Evolutionary conservation across 768 basidiomycete genomes (phyloP), one percentile per base, ranked within the genome.

Genomic region (Mycena vitilis): DNA sequence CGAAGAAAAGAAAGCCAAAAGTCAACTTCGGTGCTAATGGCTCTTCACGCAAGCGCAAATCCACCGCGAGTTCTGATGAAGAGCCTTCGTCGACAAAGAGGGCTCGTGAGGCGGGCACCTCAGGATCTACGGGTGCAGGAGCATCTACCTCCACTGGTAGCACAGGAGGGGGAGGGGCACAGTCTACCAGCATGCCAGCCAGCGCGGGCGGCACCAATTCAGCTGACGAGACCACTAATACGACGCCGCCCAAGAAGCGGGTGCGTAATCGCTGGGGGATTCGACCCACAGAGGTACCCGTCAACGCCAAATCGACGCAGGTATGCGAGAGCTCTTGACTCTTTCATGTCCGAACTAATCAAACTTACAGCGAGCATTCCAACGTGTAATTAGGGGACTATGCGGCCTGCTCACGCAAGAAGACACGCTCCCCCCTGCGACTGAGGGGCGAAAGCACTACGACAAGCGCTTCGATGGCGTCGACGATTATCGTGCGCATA

Each of bases 361-460:
- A 54, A 64, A 18, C 48, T 58, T 58, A 38, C 34, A 59, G 57
- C 16, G 47, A 38, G 62, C 62, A 37, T 63, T 63, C 42, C 62
- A 63, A 34, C 62, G 53, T 23, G 10, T 63, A 30, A 63, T 63
- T 10, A 23, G 62, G 1, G 62, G 22, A n/a, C 16, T 63, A 4
- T 53, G 42, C 22, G 62, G 62, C 4, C 52, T 63, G 6, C 52
- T 63, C 42, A 63, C 52, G 3, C 62, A 63, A 30, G 2, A 5
- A 0, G 53, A 63, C 30, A 44, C 55, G 0, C 60, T 63, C 37
- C 62, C 62, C 30, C 55, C 62, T 5, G 62, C 62, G 10, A 44
- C 12, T 12, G 62, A 55, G 8, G 25, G 16, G 11, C 62, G 11
- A 1, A 45, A n/a, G 12, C 62, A 63, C 44, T 63, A 63, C 62